Conservation (phyloP, 768 basidiomycete genomes). For the Calvatia gigantea region DNA sequence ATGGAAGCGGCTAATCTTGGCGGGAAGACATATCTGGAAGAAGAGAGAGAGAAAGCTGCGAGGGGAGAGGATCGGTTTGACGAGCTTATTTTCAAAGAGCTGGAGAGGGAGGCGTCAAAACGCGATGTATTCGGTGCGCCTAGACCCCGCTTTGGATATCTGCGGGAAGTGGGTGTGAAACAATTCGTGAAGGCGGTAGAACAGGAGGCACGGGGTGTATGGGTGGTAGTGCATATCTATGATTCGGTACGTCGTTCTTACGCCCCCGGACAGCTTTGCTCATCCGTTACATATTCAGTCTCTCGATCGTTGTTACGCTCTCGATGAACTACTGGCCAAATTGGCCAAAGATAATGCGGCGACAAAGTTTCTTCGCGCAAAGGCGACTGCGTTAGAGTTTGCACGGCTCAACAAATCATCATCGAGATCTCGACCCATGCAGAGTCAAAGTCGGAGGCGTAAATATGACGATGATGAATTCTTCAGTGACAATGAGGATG, state of each 20-base stretch:
- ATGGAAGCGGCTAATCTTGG: constrained; percentile 68
- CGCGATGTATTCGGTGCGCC: constrained; percentile 45
- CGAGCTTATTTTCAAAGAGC: constrained; percentile 41
- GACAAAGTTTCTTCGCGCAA: constrained; percentile 79
- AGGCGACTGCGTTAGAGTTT: constrained; percentile 76
- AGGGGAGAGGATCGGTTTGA: constrained; percentile 44
- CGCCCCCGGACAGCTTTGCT: not conserved
- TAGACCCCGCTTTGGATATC: constrained; percentile 66
- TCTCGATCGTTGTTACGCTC: constrained; percentile 64
- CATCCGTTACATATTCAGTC: constrained; percentile 45
- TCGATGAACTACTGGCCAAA: constrained; percentile 65
- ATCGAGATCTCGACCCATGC: constrained; percentile 17
- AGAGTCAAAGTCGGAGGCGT: constrained; percentile 22
- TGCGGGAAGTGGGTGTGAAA: constrained; percentile 73
- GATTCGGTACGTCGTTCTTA: constrained; percentile 55
- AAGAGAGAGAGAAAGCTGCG: constrained; percentile 55
- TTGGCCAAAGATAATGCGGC: constrained; percentile 68
- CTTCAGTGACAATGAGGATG: constrained; percentile 34
- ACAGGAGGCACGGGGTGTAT: constrained; percentile 60
- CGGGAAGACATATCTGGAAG: constrained; percentile 74
- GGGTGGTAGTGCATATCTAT: constrained; percentile 87
- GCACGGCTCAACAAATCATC: constrained; percentile 29
- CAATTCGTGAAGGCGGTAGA: constrained; percentile 78
- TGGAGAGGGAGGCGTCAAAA: constrained; percentile 29
- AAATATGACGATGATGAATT: constrained; percentile 48